Evolutionary conservation across 495 filamentous ascomycete species (phyloP).

Genomic region (Cenococcum geophilum): DNA sequence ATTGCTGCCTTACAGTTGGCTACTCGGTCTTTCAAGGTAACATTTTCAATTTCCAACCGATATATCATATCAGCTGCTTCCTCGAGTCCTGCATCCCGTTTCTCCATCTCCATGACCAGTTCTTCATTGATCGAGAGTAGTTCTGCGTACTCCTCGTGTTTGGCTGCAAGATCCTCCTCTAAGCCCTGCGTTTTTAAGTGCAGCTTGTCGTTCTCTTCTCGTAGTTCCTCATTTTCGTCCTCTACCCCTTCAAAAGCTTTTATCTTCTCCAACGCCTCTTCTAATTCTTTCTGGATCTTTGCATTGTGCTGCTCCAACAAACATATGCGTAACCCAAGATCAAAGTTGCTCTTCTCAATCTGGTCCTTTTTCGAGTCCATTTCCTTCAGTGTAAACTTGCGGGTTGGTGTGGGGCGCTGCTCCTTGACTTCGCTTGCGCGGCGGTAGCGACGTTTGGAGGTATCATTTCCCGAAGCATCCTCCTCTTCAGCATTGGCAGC

Average conservation of each 20-base stretch:
- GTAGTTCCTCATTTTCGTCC: conserved; percentile 30
- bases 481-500: conserved; percentile 4
- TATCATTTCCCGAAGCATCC: conserved; percentile 10
- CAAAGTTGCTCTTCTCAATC: conserved; percentile 82
- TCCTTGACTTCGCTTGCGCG: conserved; percentile 16
- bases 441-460: not conserved
- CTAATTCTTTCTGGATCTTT: conserved; percentile 56
- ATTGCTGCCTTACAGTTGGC: conserved; percentile 1
- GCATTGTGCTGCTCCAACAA: conserved; percentile 56
- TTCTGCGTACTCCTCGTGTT: conserved; percentile 29
- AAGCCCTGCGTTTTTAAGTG: conserved; percentile 24
- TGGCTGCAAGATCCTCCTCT: conserved; percentile 32
- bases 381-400: conserved; percentile 23
- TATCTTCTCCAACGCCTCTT: conserved; percentile 50
- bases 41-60: conserved; percentile 52
- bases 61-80: conserved; percentile 81
- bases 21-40: conserved; percentile 10
- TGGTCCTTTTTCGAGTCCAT: conserved; percentile 41
- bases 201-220: conserved; percentile 11
- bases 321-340: conserved; percentile 77
- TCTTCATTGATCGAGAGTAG: conserved; percentile 56
- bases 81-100: conserved; percentile 68
- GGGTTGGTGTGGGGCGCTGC: conserved; percentile 6
- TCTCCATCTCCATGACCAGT: conserved; percentile 62
- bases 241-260: conserved; percentile 31